Evolutionary conservation across 306 rosid species (phyloP).

Genomic region (Styphnolobium japonicum): DNA sequence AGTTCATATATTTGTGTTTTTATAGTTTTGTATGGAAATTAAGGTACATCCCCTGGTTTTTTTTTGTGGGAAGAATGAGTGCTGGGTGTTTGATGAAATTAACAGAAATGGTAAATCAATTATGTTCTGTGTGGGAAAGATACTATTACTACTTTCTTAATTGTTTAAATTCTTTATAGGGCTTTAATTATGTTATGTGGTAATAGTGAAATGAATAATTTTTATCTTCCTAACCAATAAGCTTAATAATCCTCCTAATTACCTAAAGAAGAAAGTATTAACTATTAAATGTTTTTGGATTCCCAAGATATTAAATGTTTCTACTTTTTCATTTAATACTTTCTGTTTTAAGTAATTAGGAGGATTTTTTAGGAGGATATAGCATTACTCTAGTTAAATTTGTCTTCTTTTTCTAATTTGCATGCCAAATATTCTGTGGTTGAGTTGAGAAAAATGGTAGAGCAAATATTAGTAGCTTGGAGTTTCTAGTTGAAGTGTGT

Average conservation of each 20-base stretch:
- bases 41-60: neutral
- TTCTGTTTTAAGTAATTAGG: too few relatives aligned
- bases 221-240: too few relatives aligned
- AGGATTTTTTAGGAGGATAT: too few relatives aligned
- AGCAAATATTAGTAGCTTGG: neutral
- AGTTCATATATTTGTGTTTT: neutral
- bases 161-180: neutral
- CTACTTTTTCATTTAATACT: too few relatives aligned
- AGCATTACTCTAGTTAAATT: too few relatives aligned
- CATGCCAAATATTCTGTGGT: neutral
- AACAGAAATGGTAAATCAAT: neutral
- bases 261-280: too few relatives aligned
- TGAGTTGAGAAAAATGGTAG: slow-evolving; percentile 6
- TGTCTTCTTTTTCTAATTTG: neutral
- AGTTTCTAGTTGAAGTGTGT: neutral
- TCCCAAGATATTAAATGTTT: too few relatives aligned
- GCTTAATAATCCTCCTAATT: too few relatives aligned
- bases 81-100: slow-evolving; percentile 12
- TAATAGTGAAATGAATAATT: too few relatives aligned
- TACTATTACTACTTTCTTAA: neutral
- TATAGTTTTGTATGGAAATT: neutral
- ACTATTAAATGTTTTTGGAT: too few relatives aligned
- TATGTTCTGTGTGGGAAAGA: neutral
- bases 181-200: neutral
- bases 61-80: neutral